Evolutionary conservation across 495 filamentous ascomycete species (phyloP), one percentile per base, ranked within the genome.

Genomic region (Chaetomium fimeti): DNA sequence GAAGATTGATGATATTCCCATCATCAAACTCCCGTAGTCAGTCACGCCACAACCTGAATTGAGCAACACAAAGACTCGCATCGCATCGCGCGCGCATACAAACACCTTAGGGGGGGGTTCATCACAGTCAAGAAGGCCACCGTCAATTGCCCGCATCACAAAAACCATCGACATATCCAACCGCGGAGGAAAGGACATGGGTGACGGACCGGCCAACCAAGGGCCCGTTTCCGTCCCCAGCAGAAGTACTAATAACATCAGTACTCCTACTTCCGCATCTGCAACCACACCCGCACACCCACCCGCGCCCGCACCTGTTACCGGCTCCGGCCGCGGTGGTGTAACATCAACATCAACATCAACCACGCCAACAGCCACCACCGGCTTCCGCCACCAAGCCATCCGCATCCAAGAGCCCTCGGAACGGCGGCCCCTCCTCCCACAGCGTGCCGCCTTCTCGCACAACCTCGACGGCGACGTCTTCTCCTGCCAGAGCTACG

Each of bases 331-430:
- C 22, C 22, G 24, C 38, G 51, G 15, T 16, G 43, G 42, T 51
- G 24, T 48, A 57, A 48, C 52, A 28, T 15, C 53, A 32, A n/a
- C n/a, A 18, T 8, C 53, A 57, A 48, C 52, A 28, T 15, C 53
- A 32, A n/a, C n/a, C 22, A 16, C 53, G 11, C 15, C 32, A 28
- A n/a, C 59, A 11, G 28, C 51, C 2, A 5, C 38, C 8, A 25
- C 62, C 29, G 47, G 55, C 43, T 52, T 53, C 47, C 63, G 49
- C 42, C 61, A 49, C 28, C 59, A 52, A 45, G 28, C 52, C 27
- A 61, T 75, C 43, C 72, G 71, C 40, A 75, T 75, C 62, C 63
- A 72, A n/a, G 72, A 75, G 18, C 69, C 72, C 22, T 57, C 22
- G 6, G 72, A 75, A 52, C 66, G 72, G 15, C 64, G 72, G 12